Evolutionary conservation across 2,329 filamentous ascomycete species (phyloP), one percentile per base, ranked within the genome.

Genomic region (Colletotrichum spinosum): DNA sequence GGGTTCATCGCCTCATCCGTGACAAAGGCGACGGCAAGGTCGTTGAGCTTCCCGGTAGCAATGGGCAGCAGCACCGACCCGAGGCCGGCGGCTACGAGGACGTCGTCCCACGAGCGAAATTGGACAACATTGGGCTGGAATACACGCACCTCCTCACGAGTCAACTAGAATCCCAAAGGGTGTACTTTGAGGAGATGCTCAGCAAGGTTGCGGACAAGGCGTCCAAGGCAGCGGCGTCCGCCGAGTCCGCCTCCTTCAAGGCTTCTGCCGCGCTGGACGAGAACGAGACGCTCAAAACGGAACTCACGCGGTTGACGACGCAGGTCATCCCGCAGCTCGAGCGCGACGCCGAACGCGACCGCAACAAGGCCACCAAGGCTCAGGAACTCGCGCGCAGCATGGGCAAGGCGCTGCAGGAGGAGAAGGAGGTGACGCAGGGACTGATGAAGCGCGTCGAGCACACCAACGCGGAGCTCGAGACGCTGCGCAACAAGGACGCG

Each of bases 1-100:
- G 97, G 84, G 96, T 98, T 53, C 96, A 99, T 78, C 90, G 96
- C 9, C 88, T 98, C 55, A 97, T 99, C 60, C 92, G 97, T 69
- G 93, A 94, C 74, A 97, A 97, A 80, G 90, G 93, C 9, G 94
- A 97, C 75, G 93, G 93, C 33, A 97, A 97, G 77, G 85, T 97
- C 3, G 92, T 97, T 15, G 95, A 98, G 76, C 84, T 97, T n/a
- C 93, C 94, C 0, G 85, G 86, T 2, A 81, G 84, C 65, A 81
- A 74, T 15, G 70, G 72, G 6, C 70, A 73, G 34, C 58, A 72
- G 38, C 45, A 55, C 42, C 37, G 55, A 6, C 48, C 4, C 38
- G 52, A 67, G 5, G 75, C 70, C 3, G 74, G 84, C 4, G 74
- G 84, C 71, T 84, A 86, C 68, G 85, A 87, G 44, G 92, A 94